Percentiles rank a stretch among this genome's conserved stretches.
These are phyloP conservation scores for Sarcodon sp. DNA, from an alignment of 768 basidiomycete species.

Conservation along the genomic window DNA sequence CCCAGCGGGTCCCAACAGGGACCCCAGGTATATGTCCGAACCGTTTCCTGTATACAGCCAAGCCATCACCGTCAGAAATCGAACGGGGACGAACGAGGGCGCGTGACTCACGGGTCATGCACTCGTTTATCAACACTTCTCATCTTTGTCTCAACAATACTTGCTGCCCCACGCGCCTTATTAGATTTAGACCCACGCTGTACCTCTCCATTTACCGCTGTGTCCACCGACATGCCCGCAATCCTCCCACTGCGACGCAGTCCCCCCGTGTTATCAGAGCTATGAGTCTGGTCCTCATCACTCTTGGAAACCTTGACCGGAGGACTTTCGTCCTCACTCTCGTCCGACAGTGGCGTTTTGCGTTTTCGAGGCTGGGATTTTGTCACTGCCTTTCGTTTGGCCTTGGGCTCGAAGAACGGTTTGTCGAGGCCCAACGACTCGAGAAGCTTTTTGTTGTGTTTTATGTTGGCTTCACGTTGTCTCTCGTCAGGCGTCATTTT, in stretches of 20 bases:
- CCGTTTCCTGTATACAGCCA: slow-evolving; percentile 36
- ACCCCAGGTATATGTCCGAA: slow-evolving; percentile 77
- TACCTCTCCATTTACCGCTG: slow-evolving; percentile 25
- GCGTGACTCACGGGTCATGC: slow-evolving; percentile 36
- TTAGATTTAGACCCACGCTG: slow-evolving; percentile 1
- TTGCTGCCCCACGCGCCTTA: slow-evolving; percentile 11
- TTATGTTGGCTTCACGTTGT: background rate
- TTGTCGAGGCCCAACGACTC: background rate
- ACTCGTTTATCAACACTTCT: slow-evolving; percentile 16
- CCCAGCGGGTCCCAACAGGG: slow-evolving; percentile 77
- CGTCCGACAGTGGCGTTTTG: background rate
- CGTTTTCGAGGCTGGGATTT: background rate
- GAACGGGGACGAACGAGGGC: background rate
- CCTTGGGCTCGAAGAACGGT: background rate
- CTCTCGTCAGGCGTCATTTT: background rate
- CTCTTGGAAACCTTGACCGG: background rate
- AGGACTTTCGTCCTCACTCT: background rate
- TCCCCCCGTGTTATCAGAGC: slow-evolving; percentile 11
- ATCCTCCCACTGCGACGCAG: slow-evolving; percentile 60
- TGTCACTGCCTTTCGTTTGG: background rate
- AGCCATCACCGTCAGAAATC: background rate
- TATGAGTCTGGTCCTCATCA: background rate
- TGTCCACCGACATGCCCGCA: slow-evolving; percentile 43
- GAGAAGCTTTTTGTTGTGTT: background rate
- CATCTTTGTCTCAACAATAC: slow-evolving; percentile 11